Percentiles rank a stretch among this genome's conserved stretches.
Evolutionary conservation across 2,329 filamentous ascomycete species (phyloP).

Genomic region (Pleurostoma richardsiae): DNA sequence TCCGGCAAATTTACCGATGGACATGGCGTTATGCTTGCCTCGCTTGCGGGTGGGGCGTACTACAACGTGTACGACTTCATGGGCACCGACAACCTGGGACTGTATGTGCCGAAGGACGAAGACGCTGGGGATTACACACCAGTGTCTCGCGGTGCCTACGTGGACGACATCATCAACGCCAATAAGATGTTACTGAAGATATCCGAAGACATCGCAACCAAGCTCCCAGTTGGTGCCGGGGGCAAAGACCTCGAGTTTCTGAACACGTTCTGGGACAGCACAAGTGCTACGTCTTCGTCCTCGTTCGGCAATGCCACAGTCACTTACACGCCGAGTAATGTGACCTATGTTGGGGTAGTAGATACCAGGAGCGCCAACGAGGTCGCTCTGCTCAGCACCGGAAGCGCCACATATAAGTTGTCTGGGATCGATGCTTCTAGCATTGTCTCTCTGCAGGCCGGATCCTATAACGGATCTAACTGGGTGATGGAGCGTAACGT

Average conservation of each 20-base stretch:
- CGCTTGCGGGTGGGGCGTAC: background rate
- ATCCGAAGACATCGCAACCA: background rate
- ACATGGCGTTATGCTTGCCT: background rate
- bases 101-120: background rate
- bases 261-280: background rate
- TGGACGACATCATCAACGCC: background rate
- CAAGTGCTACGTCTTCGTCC: background rate
- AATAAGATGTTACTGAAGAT: background rate
- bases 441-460: background rate
- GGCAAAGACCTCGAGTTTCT: background rate
- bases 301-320: background rate
- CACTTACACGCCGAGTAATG: background rate
- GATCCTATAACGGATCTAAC: background rate
- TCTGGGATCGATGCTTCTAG: background rate
- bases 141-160: background rate
- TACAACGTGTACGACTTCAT: background rate
- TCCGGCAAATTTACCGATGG: background rate
- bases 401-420: background rate
- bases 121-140: background rate
- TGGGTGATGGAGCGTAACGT: background rate
- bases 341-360: background rate
- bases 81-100: background rate
- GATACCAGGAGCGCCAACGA: background rate
- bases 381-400: background rate
- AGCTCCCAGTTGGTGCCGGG: background rate